Evolutionary conservation across 495 filamentous ascomycete genomes (phyloP).

Genomic region (Tuber borchii): DNA sequence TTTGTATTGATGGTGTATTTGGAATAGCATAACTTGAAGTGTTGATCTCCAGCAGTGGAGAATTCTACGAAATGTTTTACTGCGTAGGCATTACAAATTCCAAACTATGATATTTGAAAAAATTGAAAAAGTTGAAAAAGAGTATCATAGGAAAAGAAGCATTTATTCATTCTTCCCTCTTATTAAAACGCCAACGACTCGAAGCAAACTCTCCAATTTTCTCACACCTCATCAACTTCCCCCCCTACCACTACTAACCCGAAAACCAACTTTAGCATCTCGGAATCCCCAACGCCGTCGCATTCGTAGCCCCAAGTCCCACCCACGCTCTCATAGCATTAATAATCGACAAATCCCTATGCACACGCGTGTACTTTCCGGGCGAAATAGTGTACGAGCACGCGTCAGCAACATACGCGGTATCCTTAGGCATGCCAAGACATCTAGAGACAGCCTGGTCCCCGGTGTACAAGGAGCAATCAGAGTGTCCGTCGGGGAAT

Average conservation of each 20-base stretch:
- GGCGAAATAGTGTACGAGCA: constrained; percentile 37
- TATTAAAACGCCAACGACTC: background rate
- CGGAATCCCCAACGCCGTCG: constrained; percentile 34
- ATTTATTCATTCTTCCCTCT: background rate
- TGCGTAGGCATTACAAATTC: background rate
- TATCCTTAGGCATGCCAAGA: constrained; percentile 38
- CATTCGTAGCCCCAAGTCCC: constrained; percentile 34
- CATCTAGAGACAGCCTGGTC: constrained; percentile 18
- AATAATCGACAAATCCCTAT: constrained; percentile 39
- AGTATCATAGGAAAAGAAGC: no score
- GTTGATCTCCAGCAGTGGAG: background rate
- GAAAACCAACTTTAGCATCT: constrained; percentile 15
- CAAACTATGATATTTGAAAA: background rate
- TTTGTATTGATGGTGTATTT: no score
- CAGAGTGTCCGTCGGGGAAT: constrained; percentile 41
- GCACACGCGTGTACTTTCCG: constrained; percentile 41
- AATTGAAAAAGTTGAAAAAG: no score
- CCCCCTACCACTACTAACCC: background rate
- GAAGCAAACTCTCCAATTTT: background rate
- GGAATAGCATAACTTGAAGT: no score
- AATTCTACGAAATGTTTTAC: background rate
- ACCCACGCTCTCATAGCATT: constrained; percentile 44
- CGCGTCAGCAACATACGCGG: constrained; percentile 28
- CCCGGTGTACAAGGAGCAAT: constrained; percentile 41
- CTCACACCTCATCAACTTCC: background rate